phyloP scores from a whole-genome alignment of 345 rosid genomes.

The Diplotaxis tenuifolia region DNA sequence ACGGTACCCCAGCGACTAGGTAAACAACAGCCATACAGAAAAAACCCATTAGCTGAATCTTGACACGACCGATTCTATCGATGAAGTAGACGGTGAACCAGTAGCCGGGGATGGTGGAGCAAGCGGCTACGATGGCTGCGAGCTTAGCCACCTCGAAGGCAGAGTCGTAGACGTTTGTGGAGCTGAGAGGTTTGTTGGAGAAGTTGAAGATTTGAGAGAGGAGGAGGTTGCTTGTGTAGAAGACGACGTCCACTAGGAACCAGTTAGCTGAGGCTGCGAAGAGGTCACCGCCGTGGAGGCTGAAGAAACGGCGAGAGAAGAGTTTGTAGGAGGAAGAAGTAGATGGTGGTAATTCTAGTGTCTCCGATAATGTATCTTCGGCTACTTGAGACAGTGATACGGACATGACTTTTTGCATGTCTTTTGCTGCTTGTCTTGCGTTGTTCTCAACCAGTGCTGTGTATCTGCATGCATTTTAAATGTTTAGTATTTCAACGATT shows the following conservation, averaged over 20 bases:
- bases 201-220: conserved; percentile 50
- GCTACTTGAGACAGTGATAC: conserved; percentile 45
- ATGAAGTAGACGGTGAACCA: conserved; percentile 61
- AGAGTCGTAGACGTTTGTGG: conserved; percentile 37
- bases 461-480: conserved; percentile 42
- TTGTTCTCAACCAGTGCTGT: conserved; percentile 75
- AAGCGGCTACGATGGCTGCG: conserved; percentile 52
- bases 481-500: not conserved
- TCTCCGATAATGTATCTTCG: conserved; percentile 39
- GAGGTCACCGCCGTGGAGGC: conserved; percentile 64
- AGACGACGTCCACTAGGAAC: conserved; percentile 67
- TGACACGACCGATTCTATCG: conserved; percentile 60
- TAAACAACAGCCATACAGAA: conserved; percentile 55
- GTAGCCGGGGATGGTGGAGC: conserved; percentile 72
- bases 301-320: conserved; percentile 57
- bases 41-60: conserved; percentile 65
- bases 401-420: conserved; percentile 61
- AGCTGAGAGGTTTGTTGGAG: not conserved
- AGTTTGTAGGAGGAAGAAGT: conserved; percentile 45
- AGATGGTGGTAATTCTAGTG: conserved; percentile 18
- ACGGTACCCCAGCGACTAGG: conserved; percentile 49
- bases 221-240: conserved; percentile 66
- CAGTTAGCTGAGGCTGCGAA: conserved; percentile 56
- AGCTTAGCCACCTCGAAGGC: conserved; percentile 47
- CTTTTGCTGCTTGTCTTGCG: conserved; percentile 61